Percentiles rank a stretch among this genome's conserved stretches.
phyloP scores from a whole-genome alignment of 2,329 filamentous ascomycete genomes.

The Xylaria sp. region DNA sequence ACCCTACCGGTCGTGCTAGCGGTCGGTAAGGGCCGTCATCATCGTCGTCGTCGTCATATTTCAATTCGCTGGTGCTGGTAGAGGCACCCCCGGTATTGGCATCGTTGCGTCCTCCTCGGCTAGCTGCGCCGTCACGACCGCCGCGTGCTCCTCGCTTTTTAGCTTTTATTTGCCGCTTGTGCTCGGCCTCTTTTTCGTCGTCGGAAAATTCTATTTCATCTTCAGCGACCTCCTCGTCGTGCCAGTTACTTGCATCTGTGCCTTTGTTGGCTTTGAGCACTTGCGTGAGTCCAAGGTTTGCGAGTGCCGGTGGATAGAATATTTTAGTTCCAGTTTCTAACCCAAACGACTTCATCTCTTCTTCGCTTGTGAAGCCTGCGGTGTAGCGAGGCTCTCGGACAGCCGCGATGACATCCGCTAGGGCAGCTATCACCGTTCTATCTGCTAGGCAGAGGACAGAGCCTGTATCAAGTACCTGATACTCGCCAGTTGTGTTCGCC shows the following conservation, averaged over 20 bases:
- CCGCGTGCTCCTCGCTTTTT: constrained; percentile 64
- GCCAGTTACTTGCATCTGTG: constrained; percentile 92
- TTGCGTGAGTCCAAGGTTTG: constrained; percentile 87
- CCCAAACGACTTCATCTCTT: constrained; percentile 74
- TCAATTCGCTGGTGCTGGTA: constrained; percentile 59
- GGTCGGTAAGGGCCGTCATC: constrained; percentile 76
- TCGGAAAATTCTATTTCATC: constrained; percentile 97
- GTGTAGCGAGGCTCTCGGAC: constrained; percentile 90
- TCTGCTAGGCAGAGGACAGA: constrained; percentile 85
- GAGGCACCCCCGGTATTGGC: constrained; percentile 48
- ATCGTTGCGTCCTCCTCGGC: constrained; percentile 54
- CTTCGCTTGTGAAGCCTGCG: constrained; percentile 75
- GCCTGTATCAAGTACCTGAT: constrained; percentile 84
- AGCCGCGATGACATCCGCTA: constrained; percentile 87
- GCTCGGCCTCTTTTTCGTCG: constrained; percentile 90
- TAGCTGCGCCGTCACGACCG: constrained; percentile 53
- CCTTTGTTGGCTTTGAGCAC: constrained; percentile 83
- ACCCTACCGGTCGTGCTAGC: constrained; percentile 73
- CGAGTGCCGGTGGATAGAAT: constrained; percentile 83
- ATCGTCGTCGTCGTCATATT: constrained; percentile 78
- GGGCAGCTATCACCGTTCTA: constrained; percentile 79
- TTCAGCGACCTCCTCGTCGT: constrained; percentile 88
- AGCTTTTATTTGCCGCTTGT: constrained; percentile 76
- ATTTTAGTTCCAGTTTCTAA: constrained; percentile 76
- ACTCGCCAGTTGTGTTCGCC: constrained; percentile 81